Percentiles rank a stretch among this genome's conserved stretches.
Evolutionary conservation across 768 basidiomycete species (phyloP).

Genomic region (Amyloporia xantha): DNA sequence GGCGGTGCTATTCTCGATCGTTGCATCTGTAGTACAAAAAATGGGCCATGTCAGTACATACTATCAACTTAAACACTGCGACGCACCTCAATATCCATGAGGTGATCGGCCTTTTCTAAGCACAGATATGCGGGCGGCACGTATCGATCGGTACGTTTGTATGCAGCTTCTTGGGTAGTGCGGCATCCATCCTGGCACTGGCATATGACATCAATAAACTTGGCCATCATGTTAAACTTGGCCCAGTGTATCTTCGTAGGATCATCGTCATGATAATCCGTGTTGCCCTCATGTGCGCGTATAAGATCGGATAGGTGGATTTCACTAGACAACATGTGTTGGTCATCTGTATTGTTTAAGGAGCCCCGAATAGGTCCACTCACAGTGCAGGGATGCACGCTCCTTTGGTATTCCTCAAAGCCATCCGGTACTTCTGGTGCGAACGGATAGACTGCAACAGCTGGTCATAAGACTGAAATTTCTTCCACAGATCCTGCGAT

Average conservation of each 20-base stretch:
- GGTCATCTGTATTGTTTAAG: constrained; percentile 12
- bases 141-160: constrained; percentile 47
- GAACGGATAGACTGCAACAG: constrained; percentile 76
- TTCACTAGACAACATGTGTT: constrained; percentile 46
- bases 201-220: constrained; percentile 71
- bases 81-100: constrained; percentile 69
- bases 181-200: constrained; percentile 76
- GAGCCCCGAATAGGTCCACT: constrained; percentile 8
- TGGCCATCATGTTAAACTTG: constrained; percentile 90
- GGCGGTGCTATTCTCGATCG: constrained; percentile 53
- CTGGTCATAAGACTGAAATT: constrained; percentile 76
- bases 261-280: constrained; percentile 60
- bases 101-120: constrained; percentile 31
- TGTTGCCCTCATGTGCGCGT: constrained; percentile 79
- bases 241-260: constrained; percentile 85
- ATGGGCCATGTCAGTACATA: background rate
- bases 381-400: constrained; percentile 84
- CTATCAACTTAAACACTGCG: background rate
- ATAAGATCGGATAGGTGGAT: constrained; percentile 89
- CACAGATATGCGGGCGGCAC: constrained; percentile 47
- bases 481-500: constrained; percentile 66
- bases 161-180: constrained; percentile 21
- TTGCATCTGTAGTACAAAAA: constrained; percentile 46
- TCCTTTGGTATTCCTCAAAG: constrained; percentile 77
- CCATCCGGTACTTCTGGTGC: constrained; percentile 88